Evolutionary conservation across 2,329 filamentous ascomycete species (phyloP).

Genomic region (Pseudopyricularia javanii): DNA sequence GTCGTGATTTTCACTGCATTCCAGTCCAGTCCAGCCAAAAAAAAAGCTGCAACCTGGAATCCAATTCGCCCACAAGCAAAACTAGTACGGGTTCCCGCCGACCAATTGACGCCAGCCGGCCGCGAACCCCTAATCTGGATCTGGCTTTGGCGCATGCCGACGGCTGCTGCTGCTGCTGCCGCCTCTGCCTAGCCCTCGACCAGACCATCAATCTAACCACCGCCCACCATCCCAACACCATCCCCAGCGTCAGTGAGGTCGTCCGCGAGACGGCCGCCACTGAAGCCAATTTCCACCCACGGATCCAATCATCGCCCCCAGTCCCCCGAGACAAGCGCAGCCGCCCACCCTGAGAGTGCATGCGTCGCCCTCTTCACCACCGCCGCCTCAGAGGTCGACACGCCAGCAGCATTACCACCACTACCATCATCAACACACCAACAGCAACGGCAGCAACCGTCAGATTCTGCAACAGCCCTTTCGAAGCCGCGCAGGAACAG

Average conservation of each 20-base stretch:
- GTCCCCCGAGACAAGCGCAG: conserved; percentile 9
- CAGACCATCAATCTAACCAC: background rate
- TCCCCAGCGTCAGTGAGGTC: conserved; percentile 22
- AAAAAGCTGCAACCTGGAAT: background rate
- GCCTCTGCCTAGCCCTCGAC: too few species aligned
- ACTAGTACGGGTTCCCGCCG: background rate
- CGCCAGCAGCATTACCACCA: conserved; percentile 6
- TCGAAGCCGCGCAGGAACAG: conserved; percentile 23
- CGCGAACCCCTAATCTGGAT: background rate
- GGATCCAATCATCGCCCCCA: conserved; percentile 23
- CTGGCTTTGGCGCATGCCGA: background rate
- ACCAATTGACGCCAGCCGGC: background rate
- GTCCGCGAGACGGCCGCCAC: conserved; percentile 32
- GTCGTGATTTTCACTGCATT: too few species aligned
- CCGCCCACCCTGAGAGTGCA: conserved; percentile 9
- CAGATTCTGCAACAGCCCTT: conserved; percentile 26
- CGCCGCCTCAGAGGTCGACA: conserved; percentile 6
- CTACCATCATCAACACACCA: conserved; percentile 2
- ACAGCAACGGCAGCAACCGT: conserved; percentile 4
- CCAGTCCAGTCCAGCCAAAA: too few species aligned
- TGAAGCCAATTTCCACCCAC: conserved; percentile 26
- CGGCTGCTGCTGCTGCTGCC: too few species aligned
- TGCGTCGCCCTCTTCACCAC: conserved; percentile 3
- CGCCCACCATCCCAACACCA: background rate
- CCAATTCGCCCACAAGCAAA: background rate